These are phyloP conservation scores for Polyplosphaeria fusca DNA, from an alignment of 495 filamentous ascomycete species.

Conservation along the genomic window DNA sequence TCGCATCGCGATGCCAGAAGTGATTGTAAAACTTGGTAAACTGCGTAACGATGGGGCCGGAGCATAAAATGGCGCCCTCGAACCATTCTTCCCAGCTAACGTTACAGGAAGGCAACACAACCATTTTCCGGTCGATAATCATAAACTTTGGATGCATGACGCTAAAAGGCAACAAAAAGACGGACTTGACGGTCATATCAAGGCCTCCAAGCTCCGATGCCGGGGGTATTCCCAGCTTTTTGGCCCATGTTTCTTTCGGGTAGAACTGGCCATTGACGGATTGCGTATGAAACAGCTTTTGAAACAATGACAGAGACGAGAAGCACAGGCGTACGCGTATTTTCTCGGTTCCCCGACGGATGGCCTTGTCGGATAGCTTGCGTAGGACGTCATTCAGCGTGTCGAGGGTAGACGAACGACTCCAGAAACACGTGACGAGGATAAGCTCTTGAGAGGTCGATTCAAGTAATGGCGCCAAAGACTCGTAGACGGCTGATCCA, in stretches of 20 bases:
- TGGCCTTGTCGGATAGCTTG: conserved; percentile 48
- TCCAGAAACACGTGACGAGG: conserved; percentile 78
- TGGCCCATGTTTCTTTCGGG: conserved; percentile 52
- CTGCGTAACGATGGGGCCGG: conserved; percentile 52
- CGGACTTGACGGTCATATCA: conserved; percentile 62
- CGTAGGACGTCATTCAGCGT: conserved; percentile 50
- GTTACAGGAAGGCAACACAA: conserved; percentile 67
- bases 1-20: conserved; percentile 55
- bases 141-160: conserved; percentile 77
- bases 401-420: conserved; percentile 52
- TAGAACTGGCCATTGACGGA: conserved; percentile 56
- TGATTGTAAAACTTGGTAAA: conserved; percentile 57
- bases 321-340: conserved; percentile 59
- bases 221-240: conserved; percentile 57
- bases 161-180: conserved; percentile 70
- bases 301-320: conserved; percentile 62
- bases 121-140: conserved; percentile 60
- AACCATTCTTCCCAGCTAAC: conserved; percentile 76
- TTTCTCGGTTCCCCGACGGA: conserved; percentile 31
- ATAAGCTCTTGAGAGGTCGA: conserved; percentile 60
- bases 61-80: conserved; percentile 62
- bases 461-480: conserved; percentile 55
- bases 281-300: conserved; percentile 66
- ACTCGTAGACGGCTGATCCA: conserved; percentile 52
- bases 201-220: conserved; percentile 53